phyloP scores from a whole-genome alignment of 2,329 filamentous ascomycete genomes.

The Fusarium tjaetaba region DNA sequence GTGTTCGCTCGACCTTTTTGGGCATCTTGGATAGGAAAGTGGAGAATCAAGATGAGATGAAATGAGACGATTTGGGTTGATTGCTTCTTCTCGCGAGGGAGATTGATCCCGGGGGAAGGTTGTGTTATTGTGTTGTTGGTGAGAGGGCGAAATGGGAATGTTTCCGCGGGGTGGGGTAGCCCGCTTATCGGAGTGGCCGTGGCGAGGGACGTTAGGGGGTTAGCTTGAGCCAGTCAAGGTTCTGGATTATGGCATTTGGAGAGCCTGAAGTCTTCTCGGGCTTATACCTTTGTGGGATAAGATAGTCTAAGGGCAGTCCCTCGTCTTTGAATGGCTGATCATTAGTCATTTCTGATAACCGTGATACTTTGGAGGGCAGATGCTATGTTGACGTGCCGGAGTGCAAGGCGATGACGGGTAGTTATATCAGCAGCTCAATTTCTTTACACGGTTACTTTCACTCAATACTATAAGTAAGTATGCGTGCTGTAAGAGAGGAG shows the following conservation, averaged over 20 bases:
- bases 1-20: constrained; percentile 38
- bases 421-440: not conserved
- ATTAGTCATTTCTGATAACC: not conserved
- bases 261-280: not conserved
- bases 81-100: constrained; percentile 1
- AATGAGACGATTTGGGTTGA: not conserved
- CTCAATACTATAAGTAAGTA: no score
- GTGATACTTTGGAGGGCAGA: not conserved
- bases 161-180: constrained; percentile 27
- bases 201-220: not conserved
- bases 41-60: constrained; percentile 1
- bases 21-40: constrained; percentile 39
- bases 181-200: not conserved
- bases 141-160: constrained; percentile 25
- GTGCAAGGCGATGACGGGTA: not conserved
- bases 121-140: constrained; percentile 19
- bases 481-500: not conserved
- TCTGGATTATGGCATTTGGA: not conserved
- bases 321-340: not conserved
- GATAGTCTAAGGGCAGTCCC: not conserved
- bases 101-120: constrained; percentile 3
- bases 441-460: not conserved
- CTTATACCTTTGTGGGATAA: not conserved
- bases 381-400: not conserved
- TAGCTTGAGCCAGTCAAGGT: not conserved